phyloP scores from a whole-genome alignment of 495 filamentous ascomycete genomes.

The Penicillium canariense region DNA sequence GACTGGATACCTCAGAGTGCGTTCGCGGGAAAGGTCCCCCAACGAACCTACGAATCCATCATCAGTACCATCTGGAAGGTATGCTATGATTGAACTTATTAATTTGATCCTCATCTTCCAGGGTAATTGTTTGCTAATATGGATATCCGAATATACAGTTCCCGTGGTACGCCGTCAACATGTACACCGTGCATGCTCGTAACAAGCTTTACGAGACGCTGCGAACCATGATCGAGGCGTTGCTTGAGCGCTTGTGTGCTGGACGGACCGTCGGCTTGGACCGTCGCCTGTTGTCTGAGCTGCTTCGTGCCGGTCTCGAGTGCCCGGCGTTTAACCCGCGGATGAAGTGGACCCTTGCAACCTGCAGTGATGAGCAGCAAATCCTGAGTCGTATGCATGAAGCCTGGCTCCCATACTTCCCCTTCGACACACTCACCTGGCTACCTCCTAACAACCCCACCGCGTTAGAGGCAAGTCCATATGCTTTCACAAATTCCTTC shows the following conservation, averaged over 20 bases:
- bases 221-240: constrained; percentile 31
- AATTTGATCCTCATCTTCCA: neutral
- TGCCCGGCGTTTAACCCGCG: constrained; percentile 65
- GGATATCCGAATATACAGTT: constrained; percentile 37
- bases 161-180: constrained; percentile 63
- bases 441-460: neutral
- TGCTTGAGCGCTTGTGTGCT: constrained; percentile 38
- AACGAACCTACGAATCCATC: constrained; percentile 72
- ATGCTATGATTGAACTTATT: constrained; percentile 2
- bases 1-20: constrained; percentile 50
- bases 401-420: constrained; percentile 20
- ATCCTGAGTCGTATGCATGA: constrained; percentile 5
- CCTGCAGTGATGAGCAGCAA: constrained; percentile 17
- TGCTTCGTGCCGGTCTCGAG: constrained; percentile 55
- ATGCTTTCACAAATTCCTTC: neutral
- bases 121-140: neutral
- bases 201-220: constrained; percentile 49
- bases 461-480: constrained; percentile 5
- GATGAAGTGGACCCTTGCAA: constrained; percentile 42
- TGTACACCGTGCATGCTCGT: constrained; percentile 65
- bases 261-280: constrained; percentile 47
- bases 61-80: constrained; percentile 74
- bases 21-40: constrained; percentile 61
- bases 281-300: constrained; percentile 51
- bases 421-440: constrained; percentile 23